Evolutionary conservation across 1,284 basidiomycete genomes (phyloP), one percentile per base, ranked within the genome.

Genomic region (Phlebopus sp.): DNA sequence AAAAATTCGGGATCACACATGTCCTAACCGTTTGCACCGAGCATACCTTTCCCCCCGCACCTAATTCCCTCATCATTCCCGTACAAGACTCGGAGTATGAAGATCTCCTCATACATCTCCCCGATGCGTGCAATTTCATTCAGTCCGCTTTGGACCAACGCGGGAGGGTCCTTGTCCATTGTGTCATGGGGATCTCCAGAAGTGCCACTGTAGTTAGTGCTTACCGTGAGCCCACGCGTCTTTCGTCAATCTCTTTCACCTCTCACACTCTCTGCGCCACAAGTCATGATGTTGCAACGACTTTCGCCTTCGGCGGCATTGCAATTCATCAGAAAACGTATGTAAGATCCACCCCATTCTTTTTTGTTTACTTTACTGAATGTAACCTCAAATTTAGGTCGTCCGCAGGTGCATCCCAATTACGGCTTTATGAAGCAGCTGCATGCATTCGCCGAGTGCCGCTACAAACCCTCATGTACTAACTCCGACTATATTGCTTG

Each of bases 131-230:
- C 58, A 58, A 55, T 15, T 84, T 84, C 56, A 84, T 84, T 32
- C 69, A 78, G 52, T 49, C 64, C 17, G 78, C 81, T 5, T 54
- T 84, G 34, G 60, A 68, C 5, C 35, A 59, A 4, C 71, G 74
- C 29, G 79, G 79, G 0, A 72, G 63, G 44, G 79, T 89, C 27
- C 75, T 91, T 15, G 83, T 91, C 13, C 88, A 91, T 58, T 91
- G 89, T 65, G 71, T 83, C 14, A 84, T 87, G 71, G 87, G 86
- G 9, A 72, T 90, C 5, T 86, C 82, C 8, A 72, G 86, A 50
- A 83, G 80, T 55, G 70, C 81, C n/a, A 83, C 84, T 4, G 77
- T 84, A 35, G 75, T 84, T 32, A 79, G 79, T 31, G 84, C 82
- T 2, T 86, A 82, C 61, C 61, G 78, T 82, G 60, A 67, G 77